These are phyloP conservation scores for Sporobolomyces pararoseus DNA, from an alignment of 768 basidiomycete genomes.

Conservation along the genomic window DNA sequence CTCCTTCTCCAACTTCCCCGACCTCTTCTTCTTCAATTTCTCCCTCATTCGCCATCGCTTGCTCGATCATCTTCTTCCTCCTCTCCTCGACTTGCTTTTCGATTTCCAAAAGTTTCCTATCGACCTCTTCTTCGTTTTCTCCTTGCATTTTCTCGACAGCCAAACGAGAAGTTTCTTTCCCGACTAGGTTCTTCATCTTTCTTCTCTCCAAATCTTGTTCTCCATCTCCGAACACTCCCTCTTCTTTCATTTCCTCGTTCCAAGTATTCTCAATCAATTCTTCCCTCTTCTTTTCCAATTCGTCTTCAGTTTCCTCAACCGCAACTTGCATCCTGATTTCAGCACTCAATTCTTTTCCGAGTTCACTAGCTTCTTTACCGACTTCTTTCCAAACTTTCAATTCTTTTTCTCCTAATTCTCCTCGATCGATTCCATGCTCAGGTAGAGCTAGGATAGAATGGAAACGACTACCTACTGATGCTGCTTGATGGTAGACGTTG, in stretches of 20 bases:
- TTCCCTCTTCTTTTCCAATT: background rate
- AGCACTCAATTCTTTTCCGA: background rate
- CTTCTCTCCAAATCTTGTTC: background rate
- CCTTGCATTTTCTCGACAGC: background rate
- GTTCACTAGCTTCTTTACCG: background rate
- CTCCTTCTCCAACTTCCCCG: background rate
- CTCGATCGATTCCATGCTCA: background rate
- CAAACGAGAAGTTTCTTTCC: background rate
- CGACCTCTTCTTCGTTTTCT: too few relatives aligned
- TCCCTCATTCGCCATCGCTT: background rate
- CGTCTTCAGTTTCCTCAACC: background rate
- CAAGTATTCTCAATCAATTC: background rate
- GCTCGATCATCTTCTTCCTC: background rate
- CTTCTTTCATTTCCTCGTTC: background rate
- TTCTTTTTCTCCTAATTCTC: background rate
- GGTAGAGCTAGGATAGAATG: background rate
- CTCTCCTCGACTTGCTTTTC: constrained; percentile 2
- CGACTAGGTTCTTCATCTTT: background rate
- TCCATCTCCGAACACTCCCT: background rate
- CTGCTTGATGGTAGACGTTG: background rate
- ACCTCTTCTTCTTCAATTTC: background rate
- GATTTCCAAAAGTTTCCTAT: background rate
- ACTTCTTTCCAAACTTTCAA: background rate
- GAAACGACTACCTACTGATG: background rate
- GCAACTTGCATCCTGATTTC: background rate